A percentile compares a stretch with the other conserved stretches of the same genome.
Evolutionary conservation across 257 asterid genomes (phyloP).

Genomic region (Solanum etuberosum): DNA sequence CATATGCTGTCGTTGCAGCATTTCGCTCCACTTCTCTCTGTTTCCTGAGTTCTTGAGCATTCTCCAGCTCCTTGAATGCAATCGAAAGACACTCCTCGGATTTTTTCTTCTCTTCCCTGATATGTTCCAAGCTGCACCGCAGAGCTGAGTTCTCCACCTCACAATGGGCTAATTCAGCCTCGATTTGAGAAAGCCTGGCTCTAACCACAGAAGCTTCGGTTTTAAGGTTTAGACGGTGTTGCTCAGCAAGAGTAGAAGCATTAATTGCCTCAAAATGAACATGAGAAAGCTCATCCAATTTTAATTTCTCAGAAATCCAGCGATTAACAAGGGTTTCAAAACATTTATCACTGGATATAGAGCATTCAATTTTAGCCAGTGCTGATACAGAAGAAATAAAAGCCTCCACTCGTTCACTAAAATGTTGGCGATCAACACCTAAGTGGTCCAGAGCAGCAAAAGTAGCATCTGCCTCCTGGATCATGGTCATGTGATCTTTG

Average conservation of each 20-base stretch:
- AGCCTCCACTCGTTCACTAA: slow-evolving; percentile 14
- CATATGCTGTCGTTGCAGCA: slow-evolving; percentile 35
- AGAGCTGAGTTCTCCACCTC: slow-evolving; percentile 12
- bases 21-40: slow-evolving; percentile 16
- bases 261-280: slow-evolving; percentile 11
- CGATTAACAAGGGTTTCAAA: slow-evolving; percentile 9
- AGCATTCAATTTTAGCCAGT: slow-evolving; percentile 24
- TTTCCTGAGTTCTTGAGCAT: slow-evolving; percentile 8
- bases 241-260: not conserved
- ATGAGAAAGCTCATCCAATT: slow-evolving; percentile 11
- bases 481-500: slow-evolving; percentile 32
- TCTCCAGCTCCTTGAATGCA: slow-evolving; percentile 21
- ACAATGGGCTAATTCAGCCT: slow-evolving; percentile 17
- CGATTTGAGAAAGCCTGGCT: slow-evolving; percentile 21
- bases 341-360: slow-evolving; percentile 9
- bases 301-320: slow-evolving; percentile 17
- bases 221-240: slow-evolving; percentile 1
- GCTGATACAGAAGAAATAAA: slow-evolving; percentile 19
- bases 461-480: slow-evolving; percentile 19
- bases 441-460: slow-evolving; percentile 32
- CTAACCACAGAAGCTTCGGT: slow-evolving; percentile 13
- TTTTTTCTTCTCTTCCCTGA: slow-evolving; percentile 10
- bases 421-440: slow-evolving; percentile 6
- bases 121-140: slow-evolving; percentile 9
- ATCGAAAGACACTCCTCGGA: slow-evolving; percentile 9